These are phyloP conservation scores for Parastagonospora avenae DNA, from an alignment of 2,329 filamentous ascomycete genomes.

Conservation along the genomic window DNA sequence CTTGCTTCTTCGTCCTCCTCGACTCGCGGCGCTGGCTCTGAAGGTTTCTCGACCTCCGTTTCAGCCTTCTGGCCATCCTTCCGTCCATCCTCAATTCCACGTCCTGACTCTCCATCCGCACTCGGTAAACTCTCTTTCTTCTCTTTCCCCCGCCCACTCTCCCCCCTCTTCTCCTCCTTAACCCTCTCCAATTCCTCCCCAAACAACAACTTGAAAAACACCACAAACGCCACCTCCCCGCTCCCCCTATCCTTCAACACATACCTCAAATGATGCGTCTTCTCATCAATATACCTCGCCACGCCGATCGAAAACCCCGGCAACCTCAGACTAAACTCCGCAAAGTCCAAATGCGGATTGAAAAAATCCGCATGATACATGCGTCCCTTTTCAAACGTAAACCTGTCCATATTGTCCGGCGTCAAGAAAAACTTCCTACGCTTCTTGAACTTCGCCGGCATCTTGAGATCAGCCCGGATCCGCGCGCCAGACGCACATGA, in stretches of 20 bases:
- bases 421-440: constrained; percentile 53
- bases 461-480: constrained; percentile 32
- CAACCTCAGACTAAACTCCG: constrained; percentile 51
- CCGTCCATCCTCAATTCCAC: background rate
- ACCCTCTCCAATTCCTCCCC: constrained; percentile 49
- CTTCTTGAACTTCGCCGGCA: constrained; percentile 50
- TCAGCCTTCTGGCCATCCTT: background rate
- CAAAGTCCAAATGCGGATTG: constrained; percentile 56
- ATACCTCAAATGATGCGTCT: constrained; percentile 54
- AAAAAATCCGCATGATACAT: constrained; percentile 55
- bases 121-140: too few relatives aligned
- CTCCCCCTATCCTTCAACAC: constrained; percentile 52
- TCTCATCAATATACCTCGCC: constrained; percentile 54
- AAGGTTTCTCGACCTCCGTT: background rate
- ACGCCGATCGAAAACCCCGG: constrained; percentile 54
- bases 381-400: constrained; percentile 52
- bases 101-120: background rate
- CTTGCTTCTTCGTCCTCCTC: constrained; percentile 14
- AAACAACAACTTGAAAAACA: constrained; percentile 54
- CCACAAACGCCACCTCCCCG: constrained; percentile 50
- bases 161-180: constrained; percentile 20
- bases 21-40: constrained; percentile 3
- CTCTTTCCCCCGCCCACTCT: background rate
- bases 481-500: constrained; percentile 41
- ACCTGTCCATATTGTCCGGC: constrained; percentile 38